Evolutionary conservation across 1,284 basidiomycete species (phyloP).

Genomic region (Apiotrichum siamense): DNA sequence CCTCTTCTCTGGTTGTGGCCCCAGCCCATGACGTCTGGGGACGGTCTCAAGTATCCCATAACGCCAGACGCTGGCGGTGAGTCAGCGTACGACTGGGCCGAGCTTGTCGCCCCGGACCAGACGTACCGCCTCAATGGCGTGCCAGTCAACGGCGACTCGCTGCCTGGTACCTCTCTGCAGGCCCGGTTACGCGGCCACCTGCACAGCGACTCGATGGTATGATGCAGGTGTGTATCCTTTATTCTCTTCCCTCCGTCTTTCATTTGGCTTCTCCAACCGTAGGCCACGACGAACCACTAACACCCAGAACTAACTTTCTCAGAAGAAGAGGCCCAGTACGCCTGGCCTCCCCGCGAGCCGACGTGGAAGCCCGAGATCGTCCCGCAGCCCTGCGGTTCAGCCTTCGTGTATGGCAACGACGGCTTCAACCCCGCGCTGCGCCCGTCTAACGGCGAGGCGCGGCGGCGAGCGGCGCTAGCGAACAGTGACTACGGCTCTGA

Average conservation of each 20-base stretch:
- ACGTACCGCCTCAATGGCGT: neutral
- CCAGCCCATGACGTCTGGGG: constrained; percentile 53
- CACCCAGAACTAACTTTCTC: constrained; percentile 6
- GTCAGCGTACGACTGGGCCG: constrained; percentile 49
- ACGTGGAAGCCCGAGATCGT: constrained; percentile 8
- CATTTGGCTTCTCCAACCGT: too few species aligned
- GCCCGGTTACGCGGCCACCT: constrained; percentile 18
- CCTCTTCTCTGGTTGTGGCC: constrained; percentile 75
- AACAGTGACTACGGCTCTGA: constrained; percentile 52
- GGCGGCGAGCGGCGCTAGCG: constrained; percentile 5
- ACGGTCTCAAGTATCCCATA: constrained; percentile 70
- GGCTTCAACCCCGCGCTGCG: constrained; percentile 64
- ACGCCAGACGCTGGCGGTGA: constrained; percentile 70
- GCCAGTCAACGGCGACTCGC: constrained; percentile 10
- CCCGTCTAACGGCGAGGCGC: constrained; percentile 51
- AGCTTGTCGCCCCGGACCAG: constrained; percentile 26
- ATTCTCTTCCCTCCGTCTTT: neutral
- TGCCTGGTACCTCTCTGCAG: constrained; percentile 7
- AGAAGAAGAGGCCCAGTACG: constrained; percentile 47
- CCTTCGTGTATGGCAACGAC: constrained; percentile 75
- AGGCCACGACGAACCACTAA: neutral
- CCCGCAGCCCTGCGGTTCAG: constrained; percentile 50
- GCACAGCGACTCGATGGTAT: constrained; percentile 11
- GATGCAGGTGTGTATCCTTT: neutral
- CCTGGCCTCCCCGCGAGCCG: constrained; percentile 54